Base-by-base conservation (phyloP, 2,329 filamentous ascomycete genomes). In the Sporothrix dimorphospora region DNA sequence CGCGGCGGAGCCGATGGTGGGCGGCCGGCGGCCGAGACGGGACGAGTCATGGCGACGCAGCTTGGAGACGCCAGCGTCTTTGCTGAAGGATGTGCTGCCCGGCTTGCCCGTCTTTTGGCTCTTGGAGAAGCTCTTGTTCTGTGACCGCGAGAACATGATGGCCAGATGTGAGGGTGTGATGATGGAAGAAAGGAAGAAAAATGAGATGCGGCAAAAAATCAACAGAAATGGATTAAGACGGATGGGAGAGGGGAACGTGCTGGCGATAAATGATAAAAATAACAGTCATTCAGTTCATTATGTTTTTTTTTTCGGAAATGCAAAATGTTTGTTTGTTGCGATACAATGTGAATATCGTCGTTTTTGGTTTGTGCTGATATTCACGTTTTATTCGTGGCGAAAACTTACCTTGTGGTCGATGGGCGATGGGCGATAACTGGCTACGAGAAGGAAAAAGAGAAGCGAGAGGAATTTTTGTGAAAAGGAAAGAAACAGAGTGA, bases 71-170 rank as follows among this genome's bases (percentile, higher is more conserved):
- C 87, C 87, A 55, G 82, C 81, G 30, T 85, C 84, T 74, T 86
- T 88, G 78, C 82, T 86, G 77, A 89, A 88, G 1, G 87, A 88
- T 2, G 85, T 82, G 76, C 80, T 86, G 4, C 86, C 85, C 75
- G 49, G 16, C 57, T 85, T 87, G 76, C 80, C 82, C 30, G 77
- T 76, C 74, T 86, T 87, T 71, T 86, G 83, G 74, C 83, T 80
- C 74, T 86, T 88, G 69, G 85, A 85, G 72, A 87, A 87, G 80
- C 85, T 88, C 80, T 81, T 85, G 81, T 76, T 84, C 42, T 79
- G 81, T 27, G 82, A 81, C 78, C 82, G 82, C 76, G 82, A 81
- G 77, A 87, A 88, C 86, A 86, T 88, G 38, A 6, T 61, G 72
- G 5, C 3, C n/a, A n/a, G n/a, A n/a, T n/a, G n/a, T n/a, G n/a